These are phyloP conservation scores for Cercospora citrullina DNA, from an alignment of 2,329 filamentous ascomycete genomes.

Conservation along the genomic window DNA sequence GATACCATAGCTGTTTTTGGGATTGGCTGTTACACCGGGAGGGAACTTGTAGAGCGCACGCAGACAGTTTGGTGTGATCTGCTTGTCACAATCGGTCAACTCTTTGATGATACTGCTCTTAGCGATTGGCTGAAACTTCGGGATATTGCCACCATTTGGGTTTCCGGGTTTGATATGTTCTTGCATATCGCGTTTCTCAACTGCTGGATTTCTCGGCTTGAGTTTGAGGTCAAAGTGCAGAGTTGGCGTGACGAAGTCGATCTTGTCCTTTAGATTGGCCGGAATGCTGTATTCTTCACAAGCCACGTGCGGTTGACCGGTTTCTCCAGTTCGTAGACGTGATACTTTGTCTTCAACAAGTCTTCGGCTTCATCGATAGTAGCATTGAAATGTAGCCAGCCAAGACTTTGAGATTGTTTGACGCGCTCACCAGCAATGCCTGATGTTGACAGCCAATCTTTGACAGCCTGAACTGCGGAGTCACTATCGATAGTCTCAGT, in stretches of 20 bases:
- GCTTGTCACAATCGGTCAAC: conserved; percentile 22
- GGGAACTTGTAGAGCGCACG: conserved; percentile 48
- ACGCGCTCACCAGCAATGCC: conserved; percentile 38
- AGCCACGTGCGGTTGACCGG: conserved; percentile 46
- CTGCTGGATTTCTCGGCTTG: conserved; percentile 7
- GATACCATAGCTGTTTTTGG: conserved; percentile 49
- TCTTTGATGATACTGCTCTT: conserved; percentile 18
- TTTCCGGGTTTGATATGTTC: conserved; percentile 7
- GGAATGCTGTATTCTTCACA: conserved; percentile 53
- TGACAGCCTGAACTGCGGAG: conserved; percentile 43
- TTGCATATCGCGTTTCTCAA: conserved; percentile 26
- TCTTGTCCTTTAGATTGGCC: conserved; percentile 48
- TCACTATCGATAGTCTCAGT: conserved; percentile 39
- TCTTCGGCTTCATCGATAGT: conserved; percentile 42
- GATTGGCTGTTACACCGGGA: conserved; percentile 13
- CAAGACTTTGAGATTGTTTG: conserved; percentile 37
- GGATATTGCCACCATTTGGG: conserved; percentile 18
- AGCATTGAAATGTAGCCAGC: conserved; percentile 50
- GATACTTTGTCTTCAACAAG: conserved; percentile 53
- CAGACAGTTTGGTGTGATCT: conserved; percentile 47
- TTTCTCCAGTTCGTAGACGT: conserved; percentile 58
- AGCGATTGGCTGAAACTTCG: conserved; percentile 21
- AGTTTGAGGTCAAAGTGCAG: conserved; percentile 46
- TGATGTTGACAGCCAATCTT: conserved; percentile 42
- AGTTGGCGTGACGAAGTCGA: conserved; percentile 60